Evolutionary conservation across 2,329 filamentous ascomycete genomes (phyloP), one percentile per base, ranked within the genome.

Genomic region (Aspergillus thermomutatus): DNA sequence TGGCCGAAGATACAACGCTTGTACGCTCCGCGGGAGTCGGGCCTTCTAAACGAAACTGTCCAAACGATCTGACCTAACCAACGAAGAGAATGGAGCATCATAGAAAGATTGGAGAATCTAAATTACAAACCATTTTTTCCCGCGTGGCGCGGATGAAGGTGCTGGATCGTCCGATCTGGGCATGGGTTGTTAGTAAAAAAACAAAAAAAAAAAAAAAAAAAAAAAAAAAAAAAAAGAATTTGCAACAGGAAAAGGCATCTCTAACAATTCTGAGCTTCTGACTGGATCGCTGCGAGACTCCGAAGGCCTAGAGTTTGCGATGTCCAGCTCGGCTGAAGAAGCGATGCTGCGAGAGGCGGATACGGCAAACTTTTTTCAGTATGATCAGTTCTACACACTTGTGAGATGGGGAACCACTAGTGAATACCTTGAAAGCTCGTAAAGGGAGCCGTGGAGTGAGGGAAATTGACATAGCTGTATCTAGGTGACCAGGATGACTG

Each of bases 1-100:
- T 17, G 94, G 93, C 61, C 88, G 86, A 50, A 97, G 83, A 75
- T 96, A 94, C 47, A 95, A 80, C 40, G 93, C 90, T 78, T 95
- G 90, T 28, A 97, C 86, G 60, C 87, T 85, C 66, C 91, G 85
- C 40, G 92, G 92, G 41, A 90, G 79, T 61, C 90, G 87, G 55
- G 79, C 69, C 27, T 71, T 70, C 37, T 64, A 52, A 19, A 62
- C 64, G 34, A 77, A 56, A 56, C 66, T 65, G 49, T 69, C 66
- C 53, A 77, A 53, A 41, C 75, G 73, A 49, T 75, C 66, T 28
- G 64, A 62, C 75, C 75, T 77, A 51, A 41, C 17, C 17, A 26
- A 14, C 11, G 17, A 47, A 64, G 19, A 65, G 64, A 45, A 40
- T 40, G 17, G n/a, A 27, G 49, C 31, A 17, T n/a, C n/a, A 43